phyloP scores from a whole-genome alignment of 768 basidiomycete species.

The Trametes gibbosa region DNA sequence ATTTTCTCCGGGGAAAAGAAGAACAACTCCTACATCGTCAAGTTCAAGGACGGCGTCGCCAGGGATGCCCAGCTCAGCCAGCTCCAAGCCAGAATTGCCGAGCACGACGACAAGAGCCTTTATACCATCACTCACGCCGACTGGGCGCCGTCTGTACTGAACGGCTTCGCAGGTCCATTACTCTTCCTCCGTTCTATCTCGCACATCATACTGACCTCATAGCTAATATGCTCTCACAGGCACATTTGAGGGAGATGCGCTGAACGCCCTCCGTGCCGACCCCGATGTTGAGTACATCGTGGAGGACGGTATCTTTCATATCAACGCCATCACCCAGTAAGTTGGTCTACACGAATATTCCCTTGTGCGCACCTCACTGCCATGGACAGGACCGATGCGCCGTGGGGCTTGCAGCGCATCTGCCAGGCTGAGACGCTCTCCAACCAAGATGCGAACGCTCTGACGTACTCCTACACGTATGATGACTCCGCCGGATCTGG shows the following conservation, averaged over 20 bases:
- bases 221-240: slow-evolving; percentile 7
- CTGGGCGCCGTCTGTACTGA: slow-evolving; percentile 18
- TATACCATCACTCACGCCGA: slow-evolving; percentile 20
- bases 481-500: slow-evolving; percentile 32
- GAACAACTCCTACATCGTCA: slow-evolving; percentile 23
- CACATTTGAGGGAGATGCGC: slow-evolving; percentile 8
- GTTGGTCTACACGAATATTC: background rate
- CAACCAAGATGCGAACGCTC: slow-evolving; percentile 9
- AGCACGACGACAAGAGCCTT: slow-evolving; percentile 3
- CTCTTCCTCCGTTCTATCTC: too few species aligned
- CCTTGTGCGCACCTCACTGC: background rate
- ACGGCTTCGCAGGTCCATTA: slow-evolving; percentile 24
- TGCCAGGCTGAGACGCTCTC: slow-evolving; percentile 11
- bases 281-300: slow-evolving; percentile 23
- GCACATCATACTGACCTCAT: too few species aligned
- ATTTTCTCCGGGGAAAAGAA: slow-evolving; percentile 17
- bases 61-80: slow-evolving; percentile 19
- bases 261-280: slow-evolving; percentile 21
- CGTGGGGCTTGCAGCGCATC: slow-evolving; percentile 25
- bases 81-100: too few species aligned
- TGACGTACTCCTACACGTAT: slow-evolving; percentile 27
- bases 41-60: slow-evolving; percentile 20
- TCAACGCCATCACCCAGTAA: slow-evolving; percentile 15
- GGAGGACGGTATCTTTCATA: slow-evolving; percentile 20
- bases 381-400: slow-evolving; percentile 18